Evolutionary conservation across 345 rosid species (phyloP).

Genomic region (Populus alba): DNA sequence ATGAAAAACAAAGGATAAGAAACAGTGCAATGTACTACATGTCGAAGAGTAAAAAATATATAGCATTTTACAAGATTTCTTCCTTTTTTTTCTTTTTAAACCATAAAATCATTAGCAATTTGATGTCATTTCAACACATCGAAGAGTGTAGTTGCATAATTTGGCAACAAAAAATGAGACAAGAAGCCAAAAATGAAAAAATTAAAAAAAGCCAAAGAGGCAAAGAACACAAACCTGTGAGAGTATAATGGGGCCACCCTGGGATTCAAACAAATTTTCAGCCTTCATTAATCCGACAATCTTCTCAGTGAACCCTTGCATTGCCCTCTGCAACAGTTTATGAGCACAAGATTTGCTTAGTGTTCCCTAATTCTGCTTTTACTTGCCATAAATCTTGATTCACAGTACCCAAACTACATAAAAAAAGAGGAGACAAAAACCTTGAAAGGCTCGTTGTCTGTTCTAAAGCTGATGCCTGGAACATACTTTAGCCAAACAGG

Average conservation of each 20-base stretch:
- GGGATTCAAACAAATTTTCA: conserved; percentile 87
- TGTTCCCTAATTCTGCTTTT: conserved; percentile 1
- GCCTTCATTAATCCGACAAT: conserved; percentile 94
- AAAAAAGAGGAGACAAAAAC: conserved; percentile 31
- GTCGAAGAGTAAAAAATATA: background rate
- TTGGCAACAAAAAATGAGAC: background rate
- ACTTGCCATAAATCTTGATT: conserved; percentile 1
- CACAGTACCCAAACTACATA: background rate
- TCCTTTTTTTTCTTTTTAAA: background rate
- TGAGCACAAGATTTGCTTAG: conserved; percentile 2
- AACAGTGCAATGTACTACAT: no score
- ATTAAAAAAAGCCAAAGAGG: background rate
- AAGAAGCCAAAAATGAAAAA: background rate
- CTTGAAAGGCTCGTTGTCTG: conserved; percentile 99
- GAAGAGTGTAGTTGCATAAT: background rate
- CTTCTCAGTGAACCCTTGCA: conserved; percentile 93
- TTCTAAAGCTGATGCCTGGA: conserved; percentile 95
- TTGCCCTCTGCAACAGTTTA: conserved; percentile 65
- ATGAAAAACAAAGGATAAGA: background rate
- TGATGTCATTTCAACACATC: background rate
- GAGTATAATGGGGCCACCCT: conserved; percentile 97
- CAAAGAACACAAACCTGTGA: conserved; percentile 61
- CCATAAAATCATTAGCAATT: background rate
- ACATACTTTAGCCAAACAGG: conserved; percentile 99
- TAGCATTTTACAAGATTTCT: background rate